Base-by-base conservation (phyloP, 768 basidiomycete species). In the Lepiota subincarnata region DNA sequence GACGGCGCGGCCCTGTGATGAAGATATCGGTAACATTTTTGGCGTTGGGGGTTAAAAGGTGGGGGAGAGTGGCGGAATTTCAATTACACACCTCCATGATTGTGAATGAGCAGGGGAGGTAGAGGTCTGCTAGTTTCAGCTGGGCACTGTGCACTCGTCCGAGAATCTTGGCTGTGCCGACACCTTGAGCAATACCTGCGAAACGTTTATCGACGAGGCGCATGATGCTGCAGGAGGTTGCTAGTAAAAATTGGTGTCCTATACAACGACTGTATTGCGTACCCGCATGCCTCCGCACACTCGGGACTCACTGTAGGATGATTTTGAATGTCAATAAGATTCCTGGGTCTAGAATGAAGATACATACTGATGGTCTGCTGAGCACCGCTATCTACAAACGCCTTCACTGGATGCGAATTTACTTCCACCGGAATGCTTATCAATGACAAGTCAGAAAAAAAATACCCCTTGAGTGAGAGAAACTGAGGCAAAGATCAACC, bases 321-420 rank as follows among this genome's bases (percentile, higher is more conserved):
- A n/a, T 55, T 4, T 31, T 34, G 19, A 35, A 24, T 24, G 6
- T 53, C 34, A 40, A n/a, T 20, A 11, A 39, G 39, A 20, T 41
- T 38, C 42, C 6, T 26, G 22, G 35, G 42, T 41, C 3, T 22
- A 22, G 12, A 16, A 14, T 41, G 12, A 24, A 55, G 6, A 43
- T 41, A 73, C 87, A 62, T 62, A 95, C 95, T 98, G 72, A 98
- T 98, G 1, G 96, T 99, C 57, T 84, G 83, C 63, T 99, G 97
- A 10, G 97, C 97, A 38, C 96, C 97, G 59, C 93, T 97, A 66
- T 99, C 97, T 39, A 99, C 97, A 61, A 99, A 99, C 0, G 97
- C 97, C 68, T 92, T 95, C 35, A 98, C 84, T 3, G 88, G 87
- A 55, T 79, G 77, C 1, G 87, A 87, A 63, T 99, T 99, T 1